Conservation (phyloP, 257 asterid species). For the Capsicum chinense region DNA sequence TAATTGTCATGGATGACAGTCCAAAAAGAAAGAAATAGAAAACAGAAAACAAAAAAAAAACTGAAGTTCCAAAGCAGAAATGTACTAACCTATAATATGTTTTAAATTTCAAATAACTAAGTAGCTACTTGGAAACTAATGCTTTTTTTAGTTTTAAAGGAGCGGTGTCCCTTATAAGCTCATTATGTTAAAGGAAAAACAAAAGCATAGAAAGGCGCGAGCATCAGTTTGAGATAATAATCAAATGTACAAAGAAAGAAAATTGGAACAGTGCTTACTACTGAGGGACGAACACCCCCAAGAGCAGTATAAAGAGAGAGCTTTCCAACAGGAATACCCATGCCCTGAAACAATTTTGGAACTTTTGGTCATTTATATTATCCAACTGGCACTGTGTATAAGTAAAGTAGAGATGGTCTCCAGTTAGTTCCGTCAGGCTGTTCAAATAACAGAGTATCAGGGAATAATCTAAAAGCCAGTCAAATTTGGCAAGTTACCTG, state of each 20-base stretch:
- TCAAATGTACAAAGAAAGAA: constrained; percentile 11
- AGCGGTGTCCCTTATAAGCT: background rate
- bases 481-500: constrained; percentile 56
- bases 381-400: background rate
- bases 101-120: background rate
- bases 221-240: constrained; percentile 19
- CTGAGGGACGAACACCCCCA: constrained; percentile 97
- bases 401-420: constrained; percentile 23
- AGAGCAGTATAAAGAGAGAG: constrained; percentile 93
- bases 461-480: background rate
- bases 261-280: constrained; percentile 57
- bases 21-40: background rate
- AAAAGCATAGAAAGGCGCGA: background rate
- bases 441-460: background rate
- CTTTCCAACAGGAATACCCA: constrained; percentile 98
- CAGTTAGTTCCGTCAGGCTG: background rate
- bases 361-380: constrained; percentile 19
- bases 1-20: background rate
- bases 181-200: background rate
- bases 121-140: background rate
- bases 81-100: background rate
- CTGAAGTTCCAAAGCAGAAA: background rate
- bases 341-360: constrained; percentile 61
- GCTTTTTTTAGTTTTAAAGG: background rate
- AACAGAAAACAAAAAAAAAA: background rate